Evolutionary conservation across 78 protist species (phyloP), one percentile per base, ranked within the genome.

Genomic region (Chrysochromulina parva): DNA sequence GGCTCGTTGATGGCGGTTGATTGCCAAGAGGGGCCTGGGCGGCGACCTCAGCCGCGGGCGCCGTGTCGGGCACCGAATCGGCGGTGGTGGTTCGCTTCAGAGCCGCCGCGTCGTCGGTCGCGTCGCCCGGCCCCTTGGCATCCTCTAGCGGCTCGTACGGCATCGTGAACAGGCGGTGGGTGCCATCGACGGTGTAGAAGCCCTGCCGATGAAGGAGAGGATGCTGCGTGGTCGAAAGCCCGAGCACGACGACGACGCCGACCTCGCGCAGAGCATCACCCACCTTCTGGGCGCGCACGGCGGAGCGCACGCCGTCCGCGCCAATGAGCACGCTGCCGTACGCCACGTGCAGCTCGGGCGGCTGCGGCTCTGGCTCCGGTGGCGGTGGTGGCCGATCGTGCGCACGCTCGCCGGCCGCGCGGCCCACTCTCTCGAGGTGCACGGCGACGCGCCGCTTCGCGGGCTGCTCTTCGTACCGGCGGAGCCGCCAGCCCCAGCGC

Each of bases 111-210:
- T n/a, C 47, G 2, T 5, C 78, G 7, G 50, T n/a, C 50, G 50
- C 28, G 28, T 69, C 78, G 47, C 28, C 78, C 13, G 78, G 7
- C 28, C 11, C 78, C 16, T 9, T 19, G 9, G 7, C 19, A 1
- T 9, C 28, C 11, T 24, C 50, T 2, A 13, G 2, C 19, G 82
- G 82, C 82, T 74, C 82, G 55, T 48, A 48, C 58, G 82, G 82
- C 82, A 74, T 74, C 57, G 82, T 74, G 82, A 74, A 74, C 28
- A 74, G 52, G 82, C 82, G 82, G 82, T 74, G 82, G 26, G 26
- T 7, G 24, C 82, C 82, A 57, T 74, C 82, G 22, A 74, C 82
- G 28, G 82, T 74, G 82, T 74, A 74, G 82, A 74, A 74, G 82
- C 82, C 82, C 2, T 48, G 55, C 28, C 22, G 58, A 2, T 19